These are phyloP conservation scores for Penicillium palitans DNA, from an alignment of 2,329 filamentous ascomycete species.

Conservation along the genomic window DNA sequence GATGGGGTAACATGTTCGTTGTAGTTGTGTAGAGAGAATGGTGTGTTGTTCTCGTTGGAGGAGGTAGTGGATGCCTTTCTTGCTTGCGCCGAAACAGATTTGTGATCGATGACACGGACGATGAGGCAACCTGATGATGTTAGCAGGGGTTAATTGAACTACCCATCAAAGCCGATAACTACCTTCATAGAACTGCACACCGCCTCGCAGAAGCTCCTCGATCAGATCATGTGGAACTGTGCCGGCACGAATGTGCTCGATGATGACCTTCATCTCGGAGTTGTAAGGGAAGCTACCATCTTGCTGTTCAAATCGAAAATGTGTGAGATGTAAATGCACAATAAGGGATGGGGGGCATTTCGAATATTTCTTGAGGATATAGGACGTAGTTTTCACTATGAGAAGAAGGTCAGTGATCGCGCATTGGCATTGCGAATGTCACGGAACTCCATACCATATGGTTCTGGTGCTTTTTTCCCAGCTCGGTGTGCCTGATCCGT, in stretches of 20 bases:
- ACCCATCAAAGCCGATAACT: slow-evolving; percentile 8
- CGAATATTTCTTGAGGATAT: slow-evolving; percentile 80
- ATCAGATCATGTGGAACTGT: slow-evolving; percentile 90
- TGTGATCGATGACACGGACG: slow-evolving; percentile 89
- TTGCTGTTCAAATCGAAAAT: slow-evolving; percentile 92
- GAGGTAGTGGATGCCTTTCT: slow-evolving; percentile 57
- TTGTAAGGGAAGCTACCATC: slow-evolving; percentile 90
- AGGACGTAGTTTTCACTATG: slow-evolving; percentile 69
- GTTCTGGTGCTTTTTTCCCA: slow-evolving; percentile 45
- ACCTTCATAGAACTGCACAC: slow-evolving; percentile 87
- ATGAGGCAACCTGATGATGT: slow-evolving; percentile 69
- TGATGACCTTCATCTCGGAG: slow-evolving; percentile 80
- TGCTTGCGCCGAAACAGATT: slow-evolving; percentile 61
- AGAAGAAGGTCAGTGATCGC: slow-evolving; percentile 15
- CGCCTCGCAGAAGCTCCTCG: slow-evolving; percentile 68
- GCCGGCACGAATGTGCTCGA: slow-evolving; percentile 73
- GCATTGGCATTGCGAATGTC: slow-evolving; percentile 8
- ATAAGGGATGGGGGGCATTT: slow-evolving; percentile 76
- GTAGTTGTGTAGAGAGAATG: slow-evolving; percentile 89
- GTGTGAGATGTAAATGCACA: slow-evolving; percentile 77
- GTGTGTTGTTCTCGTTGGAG: slow-evolving; percentile 61
- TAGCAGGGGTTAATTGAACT: slow-evolving; percentile 5
- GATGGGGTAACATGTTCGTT: slow-evolving; percentile 90
- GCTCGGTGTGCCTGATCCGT: slow-evolving; percentile 36
- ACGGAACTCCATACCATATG: slow-evolving; percentile 43